A percentile compares a stretch with the other conserved stretches of the same genome.
phyloP scores from a whole-genome alignment of 192 early-diverging fungal species.

The Coemansia aciculifera region DNA sequence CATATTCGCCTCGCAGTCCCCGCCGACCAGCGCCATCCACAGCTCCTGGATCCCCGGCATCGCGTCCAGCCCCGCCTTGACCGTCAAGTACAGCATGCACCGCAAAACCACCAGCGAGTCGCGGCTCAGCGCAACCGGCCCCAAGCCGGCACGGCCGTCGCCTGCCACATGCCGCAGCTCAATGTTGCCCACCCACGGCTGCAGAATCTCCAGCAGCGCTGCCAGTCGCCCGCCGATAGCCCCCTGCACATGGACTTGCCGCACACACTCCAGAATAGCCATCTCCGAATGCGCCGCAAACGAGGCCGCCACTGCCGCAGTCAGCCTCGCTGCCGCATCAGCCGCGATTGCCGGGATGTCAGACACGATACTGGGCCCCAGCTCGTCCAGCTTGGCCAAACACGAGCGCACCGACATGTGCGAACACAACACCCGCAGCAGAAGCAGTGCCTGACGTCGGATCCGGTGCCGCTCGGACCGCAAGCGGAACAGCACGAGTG shows the following conservation, averaged over 20 bases:
- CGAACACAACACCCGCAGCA: conserved; percentile 36
- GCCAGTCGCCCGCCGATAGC: background rate
- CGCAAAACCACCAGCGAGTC: conserved; percentile 45
- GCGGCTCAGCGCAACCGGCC: conserved; percentile 25
- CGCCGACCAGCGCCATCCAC: conserved; percentile 32
- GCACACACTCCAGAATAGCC: conserved; percentile 34
- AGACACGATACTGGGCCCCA: conserved; percentile 46
- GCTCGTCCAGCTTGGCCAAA: conserved; percentile 26
- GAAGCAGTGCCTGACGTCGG: conserved; percentile 41
- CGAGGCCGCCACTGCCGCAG: conserved; percentile 24
- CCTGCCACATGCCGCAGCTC: conserved; percentile 13
- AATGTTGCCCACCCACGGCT: conserved; percentile 47
- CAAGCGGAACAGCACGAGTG: conserved; percentile 41
- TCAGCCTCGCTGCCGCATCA: conserved; percentile 20
- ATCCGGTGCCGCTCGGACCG: conserved; percentile 27
- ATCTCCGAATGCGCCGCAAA: conserved; percentile 26
- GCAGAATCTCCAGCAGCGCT: conserved; percentile 14
- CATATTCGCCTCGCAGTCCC: conserved; percentile 12
- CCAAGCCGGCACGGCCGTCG: conserved; percentile 1
- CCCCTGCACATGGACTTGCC: conserved; percentile 39
- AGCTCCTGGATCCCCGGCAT: conserved; percentile 36
- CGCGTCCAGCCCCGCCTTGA: conserved; percentile 13
- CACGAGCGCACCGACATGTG: conserved; percentile 22
- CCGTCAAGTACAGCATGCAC: conserved; percentile 50
- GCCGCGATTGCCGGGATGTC: conserved; percentile 44